A percentile compares a stretch with the other conserved stretches of the same genome.
phyloP scores from a whole-genome alignment of 2,329 filamentous ascomycete genomes.

The Claviceps cyperi region DNA sequence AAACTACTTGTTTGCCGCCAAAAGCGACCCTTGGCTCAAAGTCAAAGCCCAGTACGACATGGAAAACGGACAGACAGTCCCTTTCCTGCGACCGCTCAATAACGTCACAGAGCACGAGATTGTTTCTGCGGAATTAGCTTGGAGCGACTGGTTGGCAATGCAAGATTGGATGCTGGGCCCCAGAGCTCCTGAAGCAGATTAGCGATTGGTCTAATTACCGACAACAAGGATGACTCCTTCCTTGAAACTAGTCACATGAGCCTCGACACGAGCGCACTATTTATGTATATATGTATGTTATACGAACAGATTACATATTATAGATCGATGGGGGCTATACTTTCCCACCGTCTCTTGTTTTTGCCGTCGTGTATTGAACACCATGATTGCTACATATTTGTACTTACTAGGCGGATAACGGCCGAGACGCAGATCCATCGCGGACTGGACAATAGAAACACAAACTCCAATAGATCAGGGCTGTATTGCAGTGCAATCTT shows the following conservation, averaged over 20 bases:
- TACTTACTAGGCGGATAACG: background rate
- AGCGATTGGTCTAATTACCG: background rate
- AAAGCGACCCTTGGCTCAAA: conserved; percentile 76
- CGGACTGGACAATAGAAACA: background rate
- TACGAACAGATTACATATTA: background rate
- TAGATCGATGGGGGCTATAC: background rate
- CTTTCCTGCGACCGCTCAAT: conserved; percentile 74
- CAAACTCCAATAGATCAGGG: background rate
- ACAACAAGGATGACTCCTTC: too few relatives aligned
- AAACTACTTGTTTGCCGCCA: conserved; percentile 91
- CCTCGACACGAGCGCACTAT: background rate
- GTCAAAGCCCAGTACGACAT: conserved; percentile 90
- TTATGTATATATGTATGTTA: too few relatives aligned
- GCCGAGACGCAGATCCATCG: background rate
- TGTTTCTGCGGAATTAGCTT: conserved; percentile 63
- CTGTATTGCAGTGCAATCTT: too few relatives aligned
- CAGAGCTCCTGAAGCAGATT: conserved; percentile 39
- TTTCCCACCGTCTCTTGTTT: background rate
- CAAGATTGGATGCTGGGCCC: conserved; percentile 98
- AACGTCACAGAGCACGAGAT: conserved; percentile 68
- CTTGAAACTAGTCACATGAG: too few relatives aligned
- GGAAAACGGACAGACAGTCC: conserved; percentile 65
- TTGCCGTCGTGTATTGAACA: background rate
- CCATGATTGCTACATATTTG: background rate
- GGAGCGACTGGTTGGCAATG: conserved; percentile 94